Conservation (phyloP, 352 stramenopile genomes). For the Pythium monospermum region DNA sequence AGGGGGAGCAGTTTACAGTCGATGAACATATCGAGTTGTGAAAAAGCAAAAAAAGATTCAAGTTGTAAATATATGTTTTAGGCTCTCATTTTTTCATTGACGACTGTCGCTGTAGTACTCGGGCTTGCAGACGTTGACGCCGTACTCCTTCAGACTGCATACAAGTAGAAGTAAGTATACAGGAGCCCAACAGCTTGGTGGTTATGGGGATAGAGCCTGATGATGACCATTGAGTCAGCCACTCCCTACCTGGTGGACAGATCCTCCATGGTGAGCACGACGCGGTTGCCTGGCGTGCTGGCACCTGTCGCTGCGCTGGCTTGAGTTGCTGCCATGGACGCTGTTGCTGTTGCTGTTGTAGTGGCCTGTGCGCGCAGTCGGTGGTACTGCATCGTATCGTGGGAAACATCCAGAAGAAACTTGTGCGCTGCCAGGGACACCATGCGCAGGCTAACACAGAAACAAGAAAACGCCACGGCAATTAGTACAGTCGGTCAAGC, state of each 20-base stretch:
- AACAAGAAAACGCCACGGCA: conserved; percentile 4
- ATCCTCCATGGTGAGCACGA: conserved; percentile 74
- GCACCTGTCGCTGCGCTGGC: conserved; percentile 13
- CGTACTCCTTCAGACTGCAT: conserved; percentile 70
- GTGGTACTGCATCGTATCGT: conserved; percentile 79
- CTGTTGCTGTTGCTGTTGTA: conserved; percentile 2
- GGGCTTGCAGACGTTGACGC: conserved; percentile 73
- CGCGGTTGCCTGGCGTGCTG: conserved; percentile 1
- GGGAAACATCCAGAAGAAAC: conserved; percentile 72
- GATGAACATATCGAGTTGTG: conserved; percentile 45
- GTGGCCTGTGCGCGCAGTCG: conserved; percentile 44
- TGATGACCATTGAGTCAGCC: background rate
- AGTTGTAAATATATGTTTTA: too few relatives aligned
- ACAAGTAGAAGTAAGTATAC: background rate
- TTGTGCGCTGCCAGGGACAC: conserved; percentile 72
- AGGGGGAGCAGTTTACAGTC: conserved; percentile 19
- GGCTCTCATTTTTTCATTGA: background rate
- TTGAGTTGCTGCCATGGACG: conserved; percentile 5
- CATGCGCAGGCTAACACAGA: conserved; percentile 39
- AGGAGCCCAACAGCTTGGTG: background rate
- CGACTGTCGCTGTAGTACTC: conserved; percentile 74
- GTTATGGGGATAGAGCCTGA: background rate
- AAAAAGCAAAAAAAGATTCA: too few relatives aligned
- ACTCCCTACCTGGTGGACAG: conserved; percentile 50
- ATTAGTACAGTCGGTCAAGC: background rate